Evolutionary conservation across 352 stramenopile species (phyloP).

Genomic region (Phytophthora quininea): DNA sequence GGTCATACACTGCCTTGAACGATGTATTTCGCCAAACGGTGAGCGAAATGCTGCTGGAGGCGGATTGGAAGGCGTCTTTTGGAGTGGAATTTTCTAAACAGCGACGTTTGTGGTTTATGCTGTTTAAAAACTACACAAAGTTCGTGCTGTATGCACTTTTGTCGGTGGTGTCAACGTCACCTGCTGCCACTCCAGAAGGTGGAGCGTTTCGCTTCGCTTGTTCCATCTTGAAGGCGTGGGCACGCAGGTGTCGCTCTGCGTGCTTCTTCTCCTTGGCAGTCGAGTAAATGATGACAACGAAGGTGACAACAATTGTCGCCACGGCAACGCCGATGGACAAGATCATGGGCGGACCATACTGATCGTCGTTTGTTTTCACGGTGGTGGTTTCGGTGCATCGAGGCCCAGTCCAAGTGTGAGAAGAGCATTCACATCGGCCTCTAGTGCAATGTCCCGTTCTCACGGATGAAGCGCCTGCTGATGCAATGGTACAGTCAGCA

Average conservation of each 20-base stretch:
- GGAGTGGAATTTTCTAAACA: too few species aligned
- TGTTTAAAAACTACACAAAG: constrained; percentile 21
- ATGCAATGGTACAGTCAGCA: constrained; percentile 47
- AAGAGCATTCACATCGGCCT: constrained; percentile 30
- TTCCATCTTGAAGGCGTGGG: constrained; percentile 5
- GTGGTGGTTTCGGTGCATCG: constrained; percentile 40
- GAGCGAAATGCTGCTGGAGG: constrained; percentile 25
- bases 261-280: constrained; percentile 1
- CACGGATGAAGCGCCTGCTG: constrained; percentile 15
- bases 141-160: constrained; percentile 31
- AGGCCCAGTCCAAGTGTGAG: constrained; percentile 42
- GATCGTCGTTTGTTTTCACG: constrained; percentile 10
- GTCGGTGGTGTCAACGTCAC: constrained; percentile 1
- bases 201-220: constrained; percentile 10
- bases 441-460: constrained; percentile 33
- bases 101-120: too few species aligned
- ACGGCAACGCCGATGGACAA: constrained; percentile 10
- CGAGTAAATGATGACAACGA: neutral
- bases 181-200: constrained; percentile 11
- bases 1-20: constrained; percentile 25
- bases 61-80: too few species aligned
- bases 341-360: constrained; percentile 29
- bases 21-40: constrained; percentile 25
- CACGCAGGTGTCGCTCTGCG: neutral
- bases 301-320: constrained; percentile 4